These are phyloP conservation scores for Curvularia hawaiiensis DNA, from an alignment of 2,329 filamentous ascomycete genomes.

Conservation along the genomic window DNA sequence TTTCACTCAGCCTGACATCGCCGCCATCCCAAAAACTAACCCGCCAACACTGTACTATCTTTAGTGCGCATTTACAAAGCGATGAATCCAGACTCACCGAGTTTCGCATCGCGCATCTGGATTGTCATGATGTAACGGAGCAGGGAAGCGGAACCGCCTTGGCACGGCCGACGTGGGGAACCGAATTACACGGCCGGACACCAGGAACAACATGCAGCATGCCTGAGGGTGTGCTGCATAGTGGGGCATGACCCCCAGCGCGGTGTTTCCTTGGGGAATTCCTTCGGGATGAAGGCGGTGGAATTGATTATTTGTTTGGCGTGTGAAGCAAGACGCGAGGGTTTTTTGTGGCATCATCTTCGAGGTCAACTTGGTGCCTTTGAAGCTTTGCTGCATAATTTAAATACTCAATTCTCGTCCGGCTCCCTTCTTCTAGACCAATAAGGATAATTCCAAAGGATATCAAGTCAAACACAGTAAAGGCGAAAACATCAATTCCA, in stretches of 20 bases:
- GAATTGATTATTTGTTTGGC: neutral
- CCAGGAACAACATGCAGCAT: conserved; percentile 11
- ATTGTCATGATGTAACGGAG: neutral
- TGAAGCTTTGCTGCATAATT: neutral
- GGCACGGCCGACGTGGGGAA: conserved; percentile 23
- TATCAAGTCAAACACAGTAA: neutral
- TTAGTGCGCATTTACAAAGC: neutral
- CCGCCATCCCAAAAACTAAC: neutral
- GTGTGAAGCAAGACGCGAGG: neutral
- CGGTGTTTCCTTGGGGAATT: conserved; percentile 1
- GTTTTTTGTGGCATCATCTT: neutral
- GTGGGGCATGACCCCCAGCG: conserved; percentile 2
- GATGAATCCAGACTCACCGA: neutral
- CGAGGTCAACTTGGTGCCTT: neutral
- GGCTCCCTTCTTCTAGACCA: neutral
- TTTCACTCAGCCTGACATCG: neutral
- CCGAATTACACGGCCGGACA: conserved; percentile 12
- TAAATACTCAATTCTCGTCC: neutral
- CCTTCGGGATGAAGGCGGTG: no score
- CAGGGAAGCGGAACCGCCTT: neutral
- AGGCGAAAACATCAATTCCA: conserved; percentile 1
- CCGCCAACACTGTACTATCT: neutral
- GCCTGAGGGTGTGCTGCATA: conserved; percentile 1
- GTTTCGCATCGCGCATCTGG: neutral
- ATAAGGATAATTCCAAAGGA: neutral